Conservation (phyloP, 1,284 basidiomycete species). For the Volvariella surrecta region DNA sequence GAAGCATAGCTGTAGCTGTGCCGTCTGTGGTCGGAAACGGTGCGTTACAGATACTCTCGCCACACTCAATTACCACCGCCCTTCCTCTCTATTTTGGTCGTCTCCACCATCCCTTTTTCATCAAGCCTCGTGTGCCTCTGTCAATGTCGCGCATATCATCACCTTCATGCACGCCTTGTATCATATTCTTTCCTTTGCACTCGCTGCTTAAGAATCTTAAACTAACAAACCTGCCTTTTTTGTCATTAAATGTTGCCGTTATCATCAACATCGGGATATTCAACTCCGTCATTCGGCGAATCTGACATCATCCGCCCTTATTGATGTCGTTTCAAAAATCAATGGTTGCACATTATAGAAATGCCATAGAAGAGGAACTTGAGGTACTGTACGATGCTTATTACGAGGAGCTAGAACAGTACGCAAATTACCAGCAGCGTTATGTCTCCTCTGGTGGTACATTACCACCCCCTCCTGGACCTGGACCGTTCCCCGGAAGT, state of each 20-base stretch:
- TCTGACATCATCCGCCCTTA: too few species aligned
- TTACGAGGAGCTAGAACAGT: constrained; percentile 98
- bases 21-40: constrained; percentile 96
- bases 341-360: too few species aligned
- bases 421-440: constrained; percentile 95
- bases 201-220: background rate
- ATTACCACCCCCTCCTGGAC: constrained; percentile 86
- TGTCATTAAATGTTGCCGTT: constrained; percentile 6
- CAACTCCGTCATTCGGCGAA: too few species aligned
- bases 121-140: too few species aligned
- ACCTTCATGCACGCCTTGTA: too few species aligned
- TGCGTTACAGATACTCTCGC: constrained; percentile 41
- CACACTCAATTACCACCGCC: constrained; percentile 12
- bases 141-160: too few species aligned
- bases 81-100: constrained; percentile 13
- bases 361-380: constrained; percentile 98
- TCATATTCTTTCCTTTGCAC: background rate
- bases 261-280: constrained; percentile 2
- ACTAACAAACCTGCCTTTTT: background rate
- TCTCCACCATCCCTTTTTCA: constrained; percentile 7
- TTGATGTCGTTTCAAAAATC: too few species aligned
- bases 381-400: constrained; percentile 99
- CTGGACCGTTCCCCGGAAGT: constrained; percentile 96
- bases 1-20: constrained; percentile 92
- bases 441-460: constrained; percentile 82